Conservation (phyloP, 140 eudicot species). For the Anethum foeniculum region DNA sequence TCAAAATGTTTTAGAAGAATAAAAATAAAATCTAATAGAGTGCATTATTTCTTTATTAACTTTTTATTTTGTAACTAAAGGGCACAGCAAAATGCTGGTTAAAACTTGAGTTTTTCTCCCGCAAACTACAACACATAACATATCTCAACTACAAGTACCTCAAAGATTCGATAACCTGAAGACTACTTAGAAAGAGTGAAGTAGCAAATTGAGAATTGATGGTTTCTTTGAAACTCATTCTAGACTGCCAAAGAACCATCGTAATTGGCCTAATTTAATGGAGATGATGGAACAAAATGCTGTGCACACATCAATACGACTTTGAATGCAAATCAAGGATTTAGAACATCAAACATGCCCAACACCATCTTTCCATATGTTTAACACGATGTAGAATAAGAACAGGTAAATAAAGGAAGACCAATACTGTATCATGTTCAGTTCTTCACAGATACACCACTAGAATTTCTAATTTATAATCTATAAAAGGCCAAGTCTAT, state of each 20-base stretch:
- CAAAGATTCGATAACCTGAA: not conserved
- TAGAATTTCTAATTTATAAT: not conserved
- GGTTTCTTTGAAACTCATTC: no score
- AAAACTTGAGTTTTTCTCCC: not conserved
- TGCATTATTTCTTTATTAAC: not conserved
- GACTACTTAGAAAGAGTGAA: not conserved
- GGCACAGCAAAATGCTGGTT: not conserved
- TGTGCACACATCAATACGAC: not conserved
- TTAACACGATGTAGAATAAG: not conserved
- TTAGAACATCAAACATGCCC: not conserved
- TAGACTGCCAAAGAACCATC: not conserved
- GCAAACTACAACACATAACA: not conserved
- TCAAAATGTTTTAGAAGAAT: not conserved
- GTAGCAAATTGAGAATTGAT: not conserved
- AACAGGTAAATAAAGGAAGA: not conserved
- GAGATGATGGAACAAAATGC: not conserved
- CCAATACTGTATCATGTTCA: not conserved
- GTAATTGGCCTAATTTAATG: not conserved
- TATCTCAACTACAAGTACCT: not conserved
- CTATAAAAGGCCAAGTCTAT: not conserved
- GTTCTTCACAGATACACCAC: not conserved
- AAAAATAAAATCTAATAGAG: not conserved
- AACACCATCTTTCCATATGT: not conserved
- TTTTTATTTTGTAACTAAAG: not conserved
- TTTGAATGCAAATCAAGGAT: not conserved